These are phyloP conservation scores for Hemileccinum rubropunctum DNA, from an alignment of 768 basidiomycete species.

Conservation along the genomic window DNA sequence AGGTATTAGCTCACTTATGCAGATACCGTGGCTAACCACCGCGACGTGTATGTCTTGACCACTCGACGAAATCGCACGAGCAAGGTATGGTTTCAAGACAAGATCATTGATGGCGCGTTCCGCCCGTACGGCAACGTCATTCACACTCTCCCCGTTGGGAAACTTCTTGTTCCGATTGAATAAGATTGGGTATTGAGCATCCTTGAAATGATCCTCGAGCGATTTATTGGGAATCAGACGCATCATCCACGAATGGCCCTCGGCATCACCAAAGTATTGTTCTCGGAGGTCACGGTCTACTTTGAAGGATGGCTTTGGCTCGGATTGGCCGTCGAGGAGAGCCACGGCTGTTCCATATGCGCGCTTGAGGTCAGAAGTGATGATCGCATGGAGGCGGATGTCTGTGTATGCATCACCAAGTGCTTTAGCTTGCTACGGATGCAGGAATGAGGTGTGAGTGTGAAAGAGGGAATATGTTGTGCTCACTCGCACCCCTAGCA, in stretches of 20 bases:
- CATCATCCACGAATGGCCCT: conserved; percentile 52
- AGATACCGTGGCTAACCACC: conserved; percentile 73
- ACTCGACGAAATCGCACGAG: conserved; percentile 38
- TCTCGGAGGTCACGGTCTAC: conserved; percentile 58
- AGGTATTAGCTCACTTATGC: conserved; percentile 58
- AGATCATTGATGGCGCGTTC: conserved; percentile 47
- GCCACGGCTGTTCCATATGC: conserved; percentile 60
- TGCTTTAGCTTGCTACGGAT: conserved; percentile 60
- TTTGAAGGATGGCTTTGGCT: conserved; percentile 45
- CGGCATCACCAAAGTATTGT: conserved; percentile 67
- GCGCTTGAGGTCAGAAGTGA: conserved; percentile 66
- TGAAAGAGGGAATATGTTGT: neutral
- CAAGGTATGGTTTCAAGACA: conserved; percentile 52
- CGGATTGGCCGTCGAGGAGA: conserved; percentile 46
- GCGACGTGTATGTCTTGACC: conserved; percentile 50
- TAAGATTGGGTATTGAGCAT: conserved; percentile 52
- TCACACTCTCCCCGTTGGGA: conserved; percentile 68
- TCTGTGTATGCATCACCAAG: conserved; percentile 52
- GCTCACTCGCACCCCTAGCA: conserved; percentile 55
- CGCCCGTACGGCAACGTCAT: conserved; percentile 61
- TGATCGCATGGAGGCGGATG: conserved; percentile 51
- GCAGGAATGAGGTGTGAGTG: neutral
- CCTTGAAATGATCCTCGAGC: conserved; percentile 47
- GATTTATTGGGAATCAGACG: conserved; percentile 27
- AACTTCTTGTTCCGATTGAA: conserved; percentile 48